These are phyloP conservation scores for Alternaria atra DNA, from an alignment of 2,329 filamentous ascomycete genomes.

Conservation along the genomic window DNA sequence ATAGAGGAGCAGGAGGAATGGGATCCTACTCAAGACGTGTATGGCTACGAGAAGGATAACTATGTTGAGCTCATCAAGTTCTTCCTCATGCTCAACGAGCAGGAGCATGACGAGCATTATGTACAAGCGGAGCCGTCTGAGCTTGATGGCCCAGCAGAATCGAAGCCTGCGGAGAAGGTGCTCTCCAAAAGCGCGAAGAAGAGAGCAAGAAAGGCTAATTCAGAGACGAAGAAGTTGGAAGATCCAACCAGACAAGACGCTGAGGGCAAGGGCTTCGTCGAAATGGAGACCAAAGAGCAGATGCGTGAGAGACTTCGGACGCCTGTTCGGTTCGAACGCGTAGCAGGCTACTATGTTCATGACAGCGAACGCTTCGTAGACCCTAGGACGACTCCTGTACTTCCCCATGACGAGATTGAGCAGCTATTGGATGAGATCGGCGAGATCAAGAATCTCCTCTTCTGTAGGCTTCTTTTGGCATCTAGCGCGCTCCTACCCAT, in stretches of 20 bases:
- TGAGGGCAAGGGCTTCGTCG: slow-evolving; percentile 44
- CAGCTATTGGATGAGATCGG: slow-evolving; percentile 55
- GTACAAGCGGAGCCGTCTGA: not conserved
- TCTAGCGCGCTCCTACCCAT: slow-evolving; percentile 58
- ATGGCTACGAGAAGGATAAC: slow-evolving; percentile 56
- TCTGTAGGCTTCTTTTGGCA: slow-evolving; percentile 59
- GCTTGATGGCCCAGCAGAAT: not conserved
- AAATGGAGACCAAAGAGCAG: slow-evolving; percentile 56
- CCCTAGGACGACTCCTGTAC: slow-evolving; percentile 46
- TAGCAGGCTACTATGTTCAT: slow-evolving; percentile 45
- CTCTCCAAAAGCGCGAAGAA: slow-evolving; percentile 45
- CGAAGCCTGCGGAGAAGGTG: slow-evolving; percentile 20
- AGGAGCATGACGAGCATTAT: slow-evolving; percentile 12
- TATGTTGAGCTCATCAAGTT: slow-evolving; percentile 58
- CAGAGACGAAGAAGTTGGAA: slow-evolving; percentile 29
- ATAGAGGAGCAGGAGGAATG: slow-evolving; percentile 53
- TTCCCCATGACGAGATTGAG: slow-evolving; percentile 57
- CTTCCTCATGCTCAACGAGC: slow-evolving; percentile 55
- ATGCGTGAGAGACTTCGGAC: slow-evolving; percentile 54
- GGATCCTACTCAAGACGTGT: slow-evolving; percentile 60
- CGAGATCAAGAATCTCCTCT: slow-evolving; percentile 60
- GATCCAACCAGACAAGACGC: slow-evolving; percentile 23
- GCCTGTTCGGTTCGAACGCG: slow-evolving; percentile 50
- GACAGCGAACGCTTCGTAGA: slow-evolving; percentile 43
- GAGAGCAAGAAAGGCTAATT: slow-evolving; percentile 43